phyloP scores from a whole-genome alignment of 257 asterid genomes.

The Rubia yunnanensis region DNA sequence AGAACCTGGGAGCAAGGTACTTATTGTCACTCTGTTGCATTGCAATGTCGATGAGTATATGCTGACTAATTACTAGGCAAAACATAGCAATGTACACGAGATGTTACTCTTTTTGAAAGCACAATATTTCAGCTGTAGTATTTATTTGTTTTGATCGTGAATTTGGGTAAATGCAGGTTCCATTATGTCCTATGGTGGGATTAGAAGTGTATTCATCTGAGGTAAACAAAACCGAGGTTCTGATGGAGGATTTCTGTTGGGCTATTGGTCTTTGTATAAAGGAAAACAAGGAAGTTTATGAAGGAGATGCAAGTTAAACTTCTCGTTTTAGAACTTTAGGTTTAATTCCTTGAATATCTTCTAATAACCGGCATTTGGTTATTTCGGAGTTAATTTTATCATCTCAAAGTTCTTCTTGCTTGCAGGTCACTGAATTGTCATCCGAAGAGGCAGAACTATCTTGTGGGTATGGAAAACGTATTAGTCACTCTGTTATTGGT shows the following conservation, averaged over 20 bases:
- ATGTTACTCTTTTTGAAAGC: neutral
- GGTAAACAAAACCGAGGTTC: conserved; percentile 92
- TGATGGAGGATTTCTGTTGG: conserved; percentile 87
- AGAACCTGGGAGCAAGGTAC: conserved; percentile 97
- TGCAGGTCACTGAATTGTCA: conserved; percentile 87
- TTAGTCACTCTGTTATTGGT: conserved; percentile 91
- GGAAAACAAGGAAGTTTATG: conserved; percentile 95
- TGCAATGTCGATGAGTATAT: neutral
- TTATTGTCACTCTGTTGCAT: neutral
- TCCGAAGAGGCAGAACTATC: conserved; percentile 89
- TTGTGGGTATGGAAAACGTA: conserved; percentile 92
- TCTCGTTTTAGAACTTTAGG: neutral
- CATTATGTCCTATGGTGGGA: conserved; percentile 99
- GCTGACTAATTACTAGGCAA: neutral
- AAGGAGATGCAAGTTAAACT: conserved; percentile 68
- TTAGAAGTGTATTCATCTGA: conserved; percentile 96
- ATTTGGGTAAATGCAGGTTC: conserved; percentile 50
- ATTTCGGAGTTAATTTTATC: neutral
- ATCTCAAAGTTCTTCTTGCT: conserved; percentile 13
- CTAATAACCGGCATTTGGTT: neutral
- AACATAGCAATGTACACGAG: neutral
- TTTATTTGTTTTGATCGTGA: neutral
- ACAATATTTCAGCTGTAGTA: neutral
- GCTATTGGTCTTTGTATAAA: conserved; percentile 95
- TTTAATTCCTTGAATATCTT: neutral